Evolutionary conservation across 2,329 filamentous ascomycete genomes (phyloP).

Genomic region (Diaporthe velutina): DNA sequence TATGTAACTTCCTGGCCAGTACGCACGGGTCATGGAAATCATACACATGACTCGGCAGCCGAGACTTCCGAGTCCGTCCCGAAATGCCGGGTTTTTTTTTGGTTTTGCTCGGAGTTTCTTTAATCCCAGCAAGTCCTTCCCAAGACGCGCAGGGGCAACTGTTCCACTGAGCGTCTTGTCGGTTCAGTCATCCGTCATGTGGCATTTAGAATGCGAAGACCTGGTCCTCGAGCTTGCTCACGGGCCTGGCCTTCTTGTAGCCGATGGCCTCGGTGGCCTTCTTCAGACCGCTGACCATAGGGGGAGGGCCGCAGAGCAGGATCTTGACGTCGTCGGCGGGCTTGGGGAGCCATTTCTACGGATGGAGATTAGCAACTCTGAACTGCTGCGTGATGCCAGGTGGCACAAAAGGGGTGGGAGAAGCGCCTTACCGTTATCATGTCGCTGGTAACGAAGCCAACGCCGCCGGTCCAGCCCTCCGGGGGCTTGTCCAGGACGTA

Average conservation of each 20-base stretch:
- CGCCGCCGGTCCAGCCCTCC: conserved; percentile 89
- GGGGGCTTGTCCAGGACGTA: conserved; percentile 98
- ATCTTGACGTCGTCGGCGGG: conserved; percentile 92
- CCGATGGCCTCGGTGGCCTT: conserved; percentile 91
- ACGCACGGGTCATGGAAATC: not conserved
- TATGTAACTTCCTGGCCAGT: not conserved
- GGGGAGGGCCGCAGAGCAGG: conserved; percentile 92
- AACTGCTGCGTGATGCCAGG: not conserved
- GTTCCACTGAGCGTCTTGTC: not conserved
- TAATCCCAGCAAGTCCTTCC: not conserved
- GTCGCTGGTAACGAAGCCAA: conserved; percentile 94
- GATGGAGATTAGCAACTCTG: not conserved
- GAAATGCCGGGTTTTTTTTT: not conserved
- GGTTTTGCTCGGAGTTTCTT: not conserved
- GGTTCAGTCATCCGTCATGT: not conserved
- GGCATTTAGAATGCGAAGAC: conserved; percentile 89
- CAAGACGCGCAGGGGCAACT: not conserved
- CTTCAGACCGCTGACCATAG: conserved; percentile 98
- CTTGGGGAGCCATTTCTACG: conserved; percentile 82
- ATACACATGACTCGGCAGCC: conserved; percentile 10
- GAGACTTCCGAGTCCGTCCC: not conserved
- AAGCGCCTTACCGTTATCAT: conserved; percentile 80
- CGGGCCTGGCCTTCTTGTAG: conserved; percentile 90
- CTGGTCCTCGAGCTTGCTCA: conserved; percentile 98
- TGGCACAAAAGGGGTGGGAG: not conserved